Evolutionary conservation across 2,329 filamentous ascomycete genomes (phyloP), one percentile per base, ranked within the genome.

Genomic region (Metarhizium guizhouense): DNA sequence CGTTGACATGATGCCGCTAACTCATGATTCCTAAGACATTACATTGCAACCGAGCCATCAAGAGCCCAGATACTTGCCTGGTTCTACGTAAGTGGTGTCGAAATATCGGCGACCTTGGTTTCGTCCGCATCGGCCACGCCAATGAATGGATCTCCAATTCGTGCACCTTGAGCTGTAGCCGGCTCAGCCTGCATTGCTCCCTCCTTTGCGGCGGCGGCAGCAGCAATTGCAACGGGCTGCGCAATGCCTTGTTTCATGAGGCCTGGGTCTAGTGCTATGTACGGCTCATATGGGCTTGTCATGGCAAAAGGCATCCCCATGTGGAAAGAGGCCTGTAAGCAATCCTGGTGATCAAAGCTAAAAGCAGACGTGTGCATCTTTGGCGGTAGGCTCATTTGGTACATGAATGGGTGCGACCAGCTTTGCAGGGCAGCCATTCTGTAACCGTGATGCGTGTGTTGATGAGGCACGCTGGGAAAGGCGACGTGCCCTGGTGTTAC

Each of bases 271-370:
- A 51, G 10, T n/a, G 53, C 16, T 18, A 40, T 54, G 47, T 54
- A 54, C 8, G 42, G 4, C 38, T 47, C 50, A 40, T 47, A 54
- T 10, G 34, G 4, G n/a, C 49, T 40, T 32, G 43, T 30, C 34
- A 52, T 18, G 47, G 47, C 25, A 36, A 40, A 34, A 2, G 51
- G n/a, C 30, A 47, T 38, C 16, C 43, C 20, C 51, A 51, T 40
- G 16, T 25, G 48, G 18, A 43, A 42, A 25, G 47, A 30, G 34
- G 47, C 25, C 38, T 8, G 6, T 6, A 54, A 40, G 30, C 54
- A 50, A 2, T 54, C 47, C 18, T 29, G 18, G 8, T 54, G 55
- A 29, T 56, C 55, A 47, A 51, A 56, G 40, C 51, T 51, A 47
- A 10, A 20, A 16, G 47, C 51, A 6, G 55, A 38, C 20, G 55